phyloP scores from a whole-genome alignment of 1,284 basidiomycete species.

The Tylopilus orsonianus region DNA sequence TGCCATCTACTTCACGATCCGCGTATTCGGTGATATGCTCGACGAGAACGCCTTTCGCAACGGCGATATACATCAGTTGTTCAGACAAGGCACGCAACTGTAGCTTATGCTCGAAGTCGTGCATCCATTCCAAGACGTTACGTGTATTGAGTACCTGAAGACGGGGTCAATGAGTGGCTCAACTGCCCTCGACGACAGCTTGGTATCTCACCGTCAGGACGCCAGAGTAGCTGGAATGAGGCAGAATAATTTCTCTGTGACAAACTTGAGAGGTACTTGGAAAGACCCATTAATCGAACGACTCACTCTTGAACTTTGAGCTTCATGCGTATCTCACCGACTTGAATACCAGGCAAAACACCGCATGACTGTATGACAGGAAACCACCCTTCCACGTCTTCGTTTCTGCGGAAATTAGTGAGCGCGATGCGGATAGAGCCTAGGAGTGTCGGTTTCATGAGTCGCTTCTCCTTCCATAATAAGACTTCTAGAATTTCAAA shows the following conservation, averaged over 20 bases:
- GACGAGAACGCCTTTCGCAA: conserved; percentile 62
- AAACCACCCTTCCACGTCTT: conserved; percentile 79
- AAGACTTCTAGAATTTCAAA: conserved; percentile 66
- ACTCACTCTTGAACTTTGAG: conserved; percentile 75
- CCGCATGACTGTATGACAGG: conserved; percentile 60
- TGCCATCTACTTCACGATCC: conserved; percentile 64
- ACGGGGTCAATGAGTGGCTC: conserved; percentile 5
- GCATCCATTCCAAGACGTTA: conserved; percentile 74
- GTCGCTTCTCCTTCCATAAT: conserved; percentile 66
- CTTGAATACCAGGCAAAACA: conserved; percentile 52
- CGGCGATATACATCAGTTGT: conserved; percentile 66
- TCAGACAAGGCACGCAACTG: conserved; percentile 60
- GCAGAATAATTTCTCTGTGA: conserved; percentile 71
- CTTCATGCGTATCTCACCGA: conserved; percentile 73
- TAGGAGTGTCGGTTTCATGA: conserved; percentile 51
- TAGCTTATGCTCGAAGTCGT: conserved; percentile 64
- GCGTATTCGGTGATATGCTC: conserved; percentile 67
- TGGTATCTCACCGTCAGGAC: conserved; percentile 50
- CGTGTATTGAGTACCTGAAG: conserved; percentile 57
- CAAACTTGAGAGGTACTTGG: conserved; percentile 17
- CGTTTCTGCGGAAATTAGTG: conserved; percentile 68
- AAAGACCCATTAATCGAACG: not conserved
- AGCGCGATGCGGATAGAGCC: conserved; percentile 68
- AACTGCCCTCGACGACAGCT: not conserved
- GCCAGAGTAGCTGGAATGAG: conserved; percentile 54